Evolutionary conservation across 2,329 filamentous ascomycete genomes (phyloP).

Genomic region (Neofusicoccum sp.): DNA sequence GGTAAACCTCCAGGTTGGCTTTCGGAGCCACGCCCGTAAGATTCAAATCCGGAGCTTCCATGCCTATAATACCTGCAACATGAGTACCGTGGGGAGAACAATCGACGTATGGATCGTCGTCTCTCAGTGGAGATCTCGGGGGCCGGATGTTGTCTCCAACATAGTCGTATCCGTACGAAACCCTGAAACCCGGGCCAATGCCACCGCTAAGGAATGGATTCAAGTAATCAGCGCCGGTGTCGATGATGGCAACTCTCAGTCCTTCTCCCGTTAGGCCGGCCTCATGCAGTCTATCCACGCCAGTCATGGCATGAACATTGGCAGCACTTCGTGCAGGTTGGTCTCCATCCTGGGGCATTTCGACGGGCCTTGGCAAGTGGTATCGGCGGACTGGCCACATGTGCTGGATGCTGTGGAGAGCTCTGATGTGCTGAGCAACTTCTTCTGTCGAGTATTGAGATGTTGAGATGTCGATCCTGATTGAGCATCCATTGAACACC

Average conservation of each 20-base stretch:
- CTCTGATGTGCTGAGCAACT: too few relatives aligned
- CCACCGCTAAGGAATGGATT: background rate
- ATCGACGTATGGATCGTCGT: background rate
- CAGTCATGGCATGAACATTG: background rate
- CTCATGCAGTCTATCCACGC: background rate
- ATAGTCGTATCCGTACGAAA: background rate
- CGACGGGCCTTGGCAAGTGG: too few relatives aligned
- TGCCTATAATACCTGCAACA: background rate
- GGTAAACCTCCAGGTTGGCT: background rate
- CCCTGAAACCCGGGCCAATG: background rate
- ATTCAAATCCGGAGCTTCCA: background rate
- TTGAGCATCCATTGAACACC: background rate
- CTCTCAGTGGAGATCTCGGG: background rate
- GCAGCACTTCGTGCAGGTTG: background rate
- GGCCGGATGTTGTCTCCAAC: conserved; percentile 1
- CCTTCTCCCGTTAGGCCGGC: background rate
- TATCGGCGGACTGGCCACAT: too few relatives aligned
- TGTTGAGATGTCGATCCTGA: background rate
- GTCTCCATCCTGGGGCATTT: too few relatives aligned
- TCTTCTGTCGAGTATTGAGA: too few relatives aligned
- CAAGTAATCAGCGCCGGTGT: background rate
- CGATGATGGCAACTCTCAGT: background rate
- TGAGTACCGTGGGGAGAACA: background rate
- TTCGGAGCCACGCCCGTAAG: background rate
- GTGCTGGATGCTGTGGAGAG: too few relatives aligned